Percentiles rank a stretch among this genome's conserved stretches.
These are phyloP conservation scores for Penicillium sp. DNA, from an alignment of 2,329 filamentous ascomycete genomes.

Conservation along the genomic window DNA sequence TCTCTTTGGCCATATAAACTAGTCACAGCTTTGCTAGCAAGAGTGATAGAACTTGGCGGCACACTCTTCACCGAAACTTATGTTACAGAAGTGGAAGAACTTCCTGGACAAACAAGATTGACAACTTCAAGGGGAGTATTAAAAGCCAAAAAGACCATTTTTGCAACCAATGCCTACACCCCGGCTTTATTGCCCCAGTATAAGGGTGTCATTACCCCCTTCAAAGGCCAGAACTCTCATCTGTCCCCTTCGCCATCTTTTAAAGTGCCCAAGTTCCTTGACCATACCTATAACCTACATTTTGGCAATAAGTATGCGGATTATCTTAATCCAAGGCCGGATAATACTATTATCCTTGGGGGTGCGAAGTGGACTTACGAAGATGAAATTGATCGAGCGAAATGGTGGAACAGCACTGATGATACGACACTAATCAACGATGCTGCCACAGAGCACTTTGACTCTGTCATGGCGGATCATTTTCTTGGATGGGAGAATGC, in stretches of 20 bases:
- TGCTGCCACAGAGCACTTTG: constrained; percentile 40
- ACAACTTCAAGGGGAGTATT: constrained; percentile 61
- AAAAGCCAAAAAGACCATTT: constrained; percentile 62
- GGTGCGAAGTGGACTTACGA: constrained; percentile 53
- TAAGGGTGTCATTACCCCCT: constrained; percentile 70
- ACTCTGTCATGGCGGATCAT: constrained; percentile 36
- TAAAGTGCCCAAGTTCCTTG: constrained; percentile 27
- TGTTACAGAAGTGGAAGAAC: constrained; percentile 25
- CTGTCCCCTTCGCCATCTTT: constrained; percentile 21
- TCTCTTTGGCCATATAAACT: constrained; percentile 71
- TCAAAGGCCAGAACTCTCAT: constrained; percentile 56
- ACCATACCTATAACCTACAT: constrained; percentile 59
- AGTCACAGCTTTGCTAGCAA: constrained; percentile 54
- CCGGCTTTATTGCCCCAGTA: constrained; percentile 71
- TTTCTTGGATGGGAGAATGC: constrained; percentile 39
- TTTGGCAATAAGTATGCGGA: constrained; percentile 52
- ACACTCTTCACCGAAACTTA: constrained; percentile 57
- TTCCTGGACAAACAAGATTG: constrained; percentile 2
- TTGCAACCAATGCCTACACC: constrained; percentile 86
- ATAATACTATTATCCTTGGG: constrained; percentile 59
- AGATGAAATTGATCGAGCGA: constrained; percentile 21
- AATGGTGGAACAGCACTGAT: constrained; percentile 47
- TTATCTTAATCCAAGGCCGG: constrained; percentile 63
- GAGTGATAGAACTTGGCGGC: constrained; percentile 26
- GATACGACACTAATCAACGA: constrained; percentile 52